Evolutionary conservation across 1,284 basidiomycete species (phyloP), one percentile per base, ranked within the genome.

Genomic region (Omphalotus olearius): DNA sequence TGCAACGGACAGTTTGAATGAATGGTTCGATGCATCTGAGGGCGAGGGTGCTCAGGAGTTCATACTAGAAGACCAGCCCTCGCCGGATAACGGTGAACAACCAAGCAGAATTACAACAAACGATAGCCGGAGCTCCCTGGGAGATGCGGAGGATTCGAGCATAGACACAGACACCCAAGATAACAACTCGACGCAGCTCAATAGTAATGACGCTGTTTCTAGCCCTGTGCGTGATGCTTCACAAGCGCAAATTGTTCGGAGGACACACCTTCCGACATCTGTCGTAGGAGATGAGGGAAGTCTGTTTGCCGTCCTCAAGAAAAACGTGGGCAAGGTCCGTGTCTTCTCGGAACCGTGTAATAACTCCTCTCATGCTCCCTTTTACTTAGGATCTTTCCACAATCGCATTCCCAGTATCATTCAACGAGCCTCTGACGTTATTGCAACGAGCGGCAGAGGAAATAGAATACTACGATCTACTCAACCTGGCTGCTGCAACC

Each of bases 341-440:
- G 13, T 13, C 50, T 25, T 25, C 20, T 48, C 36, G 42, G 36
- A 45, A 26, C 35, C 25, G 28, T 26, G 35, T 44, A 43, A 55
- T 35, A 17, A 16, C 26, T 23, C 47, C 52, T 66, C 43, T 54
- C 9, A 25, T 20, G 13, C 54, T 52, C 46, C 40, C 36, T 7
- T 38, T 14, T 52, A 36, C 20, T 9, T 42, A 93, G 91, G 91
- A 94, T 67, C 71, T 94, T n/a, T 85, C 88, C 10, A 85, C 85
- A 40, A 88, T 95, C 36, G 77, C 87, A 1, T 82, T 95, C 56
- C 92, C 92, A 6, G 88, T 94, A 2, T 82, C 86, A 1, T 93
- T 93, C 71, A 95, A 95, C 61, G 93, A 95, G 60, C 92, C 92
- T 17, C 69, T 95, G 33, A 89, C 87, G 2, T 74, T 93, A 17